Evolutionary conservation across 169 alveolate genomes (phyloP).

Genomic region (Cryptosporidium meleagridis): DNA sequence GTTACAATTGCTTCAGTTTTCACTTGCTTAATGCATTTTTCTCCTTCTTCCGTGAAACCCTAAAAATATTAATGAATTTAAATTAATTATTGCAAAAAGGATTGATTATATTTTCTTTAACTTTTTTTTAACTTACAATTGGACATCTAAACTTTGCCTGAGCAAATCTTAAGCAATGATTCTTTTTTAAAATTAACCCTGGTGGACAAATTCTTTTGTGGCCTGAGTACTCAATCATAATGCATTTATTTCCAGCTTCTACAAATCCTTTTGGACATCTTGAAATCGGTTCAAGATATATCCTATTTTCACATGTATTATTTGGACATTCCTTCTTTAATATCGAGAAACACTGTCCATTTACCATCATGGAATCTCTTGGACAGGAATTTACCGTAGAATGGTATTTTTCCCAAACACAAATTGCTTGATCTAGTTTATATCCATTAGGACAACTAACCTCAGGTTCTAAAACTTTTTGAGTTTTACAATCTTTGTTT

Average conservation of each 20-base stretch:
- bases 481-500: slow-evolving; percentile 1
- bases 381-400: slow-evolving; percentile 10
- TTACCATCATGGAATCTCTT: neutral
- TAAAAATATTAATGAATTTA: neutral
- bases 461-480: slow-evolving; percentile 28
- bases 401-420: slow-evolving; percentile 26
- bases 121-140: slow-evolving; percentile 23
- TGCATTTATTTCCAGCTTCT: slow-evolving; percentile 38
- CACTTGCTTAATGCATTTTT: slow-evolving; percentile 45
- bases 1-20: slow-evolving; percentile 63
- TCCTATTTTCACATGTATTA: slow-evolving; percentile 17
- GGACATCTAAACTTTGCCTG: slow-evolving; percentile 52
- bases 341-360: slow-evolving; percentile 39
- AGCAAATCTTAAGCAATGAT: slow-evolving; percentile 41
- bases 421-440: slow-evolving; percentile 8
- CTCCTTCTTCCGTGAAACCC: slow-evolving; percentile 62
- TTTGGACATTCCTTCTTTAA: slow-evolving; percentile 52
- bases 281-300: slow-evolving; percentile 3
- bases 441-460: slow-evolving; percentile 31
- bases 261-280: slow-evolving; percentile 66
- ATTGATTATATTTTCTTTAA: neutral
- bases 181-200: slow-evolving; percentile 22
- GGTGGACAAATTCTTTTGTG: slow-evolving; percentile 58
- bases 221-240: slow-evolving; percentile 40
- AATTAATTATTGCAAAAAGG: neutral